Conservation (phyloP, 768 basidiomycete species). For the Kondoa malvinella region DNA sequence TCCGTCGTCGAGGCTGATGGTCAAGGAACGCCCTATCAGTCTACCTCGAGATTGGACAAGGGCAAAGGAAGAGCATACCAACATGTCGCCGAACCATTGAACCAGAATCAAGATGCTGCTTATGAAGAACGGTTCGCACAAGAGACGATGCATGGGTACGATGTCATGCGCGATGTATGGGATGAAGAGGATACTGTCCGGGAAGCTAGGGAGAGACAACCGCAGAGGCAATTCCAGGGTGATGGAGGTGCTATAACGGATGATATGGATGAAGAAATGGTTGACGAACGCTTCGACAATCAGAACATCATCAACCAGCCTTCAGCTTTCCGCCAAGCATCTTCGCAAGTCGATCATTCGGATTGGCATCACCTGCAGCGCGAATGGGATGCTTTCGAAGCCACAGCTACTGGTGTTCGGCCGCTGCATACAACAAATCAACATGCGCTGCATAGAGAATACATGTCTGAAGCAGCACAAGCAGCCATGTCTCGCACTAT, state of each 20-base stretch:
- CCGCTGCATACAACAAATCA: slow-evolving; percentile 32
- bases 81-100: not conserved
- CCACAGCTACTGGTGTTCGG: slow-evolving; percentile 48
- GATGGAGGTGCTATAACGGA: slow-evolving; percentile 23
- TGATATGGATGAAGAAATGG: slow-evolving; percentile 27
- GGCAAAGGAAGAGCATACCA: not conserved
- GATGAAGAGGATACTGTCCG: slow-evolving; percentile 24
- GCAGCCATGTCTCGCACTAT: slow-evolving; percentile 42
- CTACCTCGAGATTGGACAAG: not conserved
- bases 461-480: slow-evolving; percentile 22
- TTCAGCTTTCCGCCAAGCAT: slow-evolving; percentile 4
- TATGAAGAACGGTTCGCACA: not conserved
- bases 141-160: not conserved
- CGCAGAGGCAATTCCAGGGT: slow-evolving; percentile 23
- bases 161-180: slow-evolving; percentile 22
- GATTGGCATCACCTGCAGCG: slow-evolving; percentile 55
- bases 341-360: slow-evolving; percentile 21
- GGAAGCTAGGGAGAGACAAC: slow-evolving; percentile 5
- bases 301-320: slow-evolving; percentile 1
- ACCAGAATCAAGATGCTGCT: not conserved
- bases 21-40: slow-evolving; percentile 22
- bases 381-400: slow-evolving; percentile 70
- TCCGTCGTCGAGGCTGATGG: slow-evolving; percentile 43
- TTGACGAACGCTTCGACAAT: slow-evolving; percentile 23
- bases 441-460: slow-evolving; percentile 7